Conservation (phyloP, 345 rosid genomes). For the Rubroshorea leprosula region DNA sequence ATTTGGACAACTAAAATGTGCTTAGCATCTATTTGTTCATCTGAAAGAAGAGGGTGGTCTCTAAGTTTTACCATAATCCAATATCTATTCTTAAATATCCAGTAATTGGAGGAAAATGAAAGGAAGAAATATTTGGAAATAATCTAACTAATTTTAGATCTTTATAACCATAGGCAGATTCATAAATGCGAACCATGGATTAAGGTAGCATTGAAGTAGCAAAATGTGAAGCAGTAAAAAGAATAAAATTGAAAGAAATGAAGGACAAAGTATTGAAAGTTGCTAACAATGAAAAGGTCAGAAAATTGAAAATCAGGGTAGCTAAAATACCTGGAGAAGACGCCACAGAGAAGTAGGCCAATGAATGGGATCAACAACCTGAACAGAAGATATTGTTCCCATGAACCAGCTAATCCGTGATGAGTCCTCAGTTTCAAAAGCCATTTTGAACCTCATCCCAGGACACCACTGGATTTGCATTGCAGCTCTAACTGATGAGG, state of each 20-base stretch:
- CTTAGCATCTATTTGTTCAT: neutral
- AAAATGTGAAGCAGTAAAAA: too few species aligned
- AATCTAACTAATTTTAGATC: neutral
- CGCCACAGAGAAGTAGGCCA: slow-evolving; percentile 97
- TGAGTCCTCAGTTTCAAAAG: slow-evolving; percentile 86
- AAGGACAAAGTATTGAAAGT: neutral
- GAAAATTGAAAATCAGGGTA: slow-evolving; percentile 28
- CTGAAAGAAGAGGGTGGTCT: neutral
- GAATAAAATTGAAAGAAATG: too few species aligned
- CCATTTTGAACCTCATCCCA: slow-evolving; percentile 93
- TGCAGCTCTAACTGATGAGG: slow-evolving; percentile 49
- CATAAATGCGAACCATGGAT: neutral
- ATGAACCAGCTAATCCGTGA: slow-evolving; percentile 93
- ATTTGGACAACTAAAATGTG: too few species aligned
- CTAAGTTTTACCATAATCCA: too few species aligned
- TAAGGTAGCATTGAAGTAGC: neutral
- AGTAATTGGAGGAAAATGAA: too few species aligned
- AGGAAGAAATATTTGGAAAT: neutral
- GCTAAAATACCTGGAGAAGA: slow-evolving; percentile 56
- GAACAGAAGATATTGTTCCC: slow-evolving; percentile 81
- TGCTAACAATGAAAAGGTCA: neutral
- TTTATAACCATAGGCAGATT: neutral
- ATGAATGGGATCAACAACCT: slow-evolving; percentile 58
- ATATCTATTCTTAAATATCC: too few species aligned
- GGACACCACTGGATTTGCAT: slow-evolving; percentile 73